phyloP scores from a whole-genome alignment of 768 basidiomycete species.

The Boletus vinaceobasis region DNA sequence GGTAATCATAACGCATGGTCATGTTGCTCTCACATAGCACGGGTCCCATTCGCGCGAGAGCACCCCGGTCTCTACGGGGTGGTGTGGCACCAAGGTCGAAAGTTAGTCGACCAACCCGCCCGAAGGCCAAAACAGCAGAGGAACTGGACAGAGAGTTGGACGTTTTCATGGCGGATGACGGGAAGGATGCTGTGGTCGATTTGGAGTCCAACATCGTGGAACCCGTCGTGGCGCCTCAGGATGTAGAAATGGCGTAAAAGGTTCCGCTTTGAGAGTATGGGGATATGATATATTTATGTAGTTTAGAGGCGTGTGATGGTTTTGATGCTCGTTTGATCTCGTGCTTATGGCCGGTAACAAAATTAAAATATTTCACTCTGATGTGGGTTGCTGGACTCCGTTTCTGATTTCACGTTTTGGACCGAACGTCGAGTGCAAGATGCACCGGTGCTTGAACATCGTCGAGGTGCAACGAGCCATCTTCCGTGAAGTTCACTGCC shows the following conservation, averaged over 20 bases:
- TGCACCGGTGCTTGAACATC: slow-evolving; percentile 28
- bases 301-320: slow-evolving; percentile 8
- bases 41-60: slow-evolving; percentile 47
- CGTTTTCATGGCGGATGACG: slow-evolving; percentile 71
- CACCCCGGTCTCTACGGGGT: slow-evolving; percentile 21
- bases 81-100: slow-evolving; percentile 16
- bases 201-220: slow-evolving; percentile 15
- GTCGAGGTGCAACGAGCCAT: slow-evolving; percentile 25
- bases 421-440: background rate
- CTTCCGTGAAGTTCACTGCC: slow-evolving; percentile 16
- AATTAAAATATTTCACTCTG: background rate
- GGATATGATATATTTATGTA: slow-evolving; percentile 19
- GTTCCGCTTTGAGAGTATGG: background rate
- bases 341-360: background rate
- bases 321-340: background rate
- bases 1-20: background rate
- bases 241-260: slow-evolving; percentile 54
- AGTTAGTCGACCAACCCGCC: slow-evolving; percentile 31
- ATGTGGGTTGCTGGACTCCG: background rate
- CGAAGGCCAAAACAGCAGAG: slow-evolving; percentile 70
- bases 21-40: slow-evolving; percentile 8
- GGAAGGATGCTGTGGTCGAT: slow-evolving; percentile 19
- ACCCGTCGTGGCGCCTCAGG: slow-evolving; percentile 28
- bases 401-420: background rate
- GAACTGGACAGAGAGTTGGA: slow-evolving; percentile 89